Conservation (phyloP, 805 yeast genomes). For the Lipomyces starkeyi region DNA sequence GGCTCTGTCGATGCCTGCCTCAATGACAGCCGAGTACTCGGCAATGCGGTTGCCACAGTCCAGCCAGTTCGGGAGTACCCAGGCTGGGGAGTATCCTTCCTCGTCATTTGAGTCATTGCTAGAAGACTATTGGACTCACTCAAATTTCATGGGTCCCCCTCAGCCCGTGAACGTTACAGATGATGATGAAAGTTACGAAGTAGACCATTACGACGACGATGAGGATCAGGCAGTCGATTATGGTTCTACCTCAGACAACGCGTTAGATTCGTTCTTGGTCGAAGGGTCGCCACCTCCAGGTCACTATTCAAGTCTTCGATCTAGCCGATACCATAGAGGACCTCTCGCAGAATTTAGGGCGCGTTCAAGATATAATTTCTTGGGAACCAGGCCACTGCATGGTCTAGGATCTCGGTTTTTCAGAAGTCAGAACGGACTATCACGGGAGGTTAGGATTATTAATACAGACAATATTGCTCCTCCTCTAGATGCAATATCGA, state of each 20-base stretch:
- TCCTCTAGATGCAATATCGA: background rate
- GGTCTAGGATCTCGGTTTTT: slow-evolving; percentile 3
- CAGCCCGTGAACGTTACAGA: slow-evolving; percentile 8
- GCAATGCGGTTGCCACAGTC: slow-evolving; percentile 19
- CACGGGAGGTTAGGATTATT: slow-evolving; percentile 22
- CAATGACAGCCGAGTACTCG: slow-evolving; percentile 14
- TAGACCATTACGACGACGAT: slow-evolving; percentile 12
- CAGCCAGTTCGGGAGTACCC: slow-evolving; percentile 11
- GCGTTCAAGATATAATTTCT: slow-evolving; percentile 1
- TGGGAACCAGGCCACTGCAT: background rate
- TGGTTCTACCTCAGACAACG: slow-evolving; percentile 1
- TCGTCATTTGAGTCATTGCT: slow-evolving; percentile 6
- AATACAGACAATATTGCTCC: slow-evolving; percentile 27
- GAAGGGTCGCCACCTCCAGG: background rate
- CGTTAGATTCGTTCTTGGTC: background rate
- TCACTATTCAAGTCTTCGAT: background rate
- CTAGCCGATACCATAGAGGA: background rate
- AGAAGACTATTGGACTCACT: slow-evolving; percentile 12
- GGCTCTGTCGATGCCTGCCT: slow-evolving; percentile 14
- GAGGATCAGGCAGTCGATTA: slow-evolving; percentile 1
- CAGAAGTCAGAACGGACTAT: slow-evolving; percentile 1
- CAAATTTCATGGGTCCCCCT: background rate
- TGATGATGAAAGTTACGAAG: slow-evolving; percentile 12
- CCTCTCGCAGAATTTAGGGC: slow-evolving; percentile 7
- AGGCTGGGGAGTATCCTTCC: background rate